A percentile compares a stretch with the other conserved stretches of the same genome.
phyloP scores from a whole-genome alignment of 257 asterid genomes.

The Anisodus acutangulus region DNA sequence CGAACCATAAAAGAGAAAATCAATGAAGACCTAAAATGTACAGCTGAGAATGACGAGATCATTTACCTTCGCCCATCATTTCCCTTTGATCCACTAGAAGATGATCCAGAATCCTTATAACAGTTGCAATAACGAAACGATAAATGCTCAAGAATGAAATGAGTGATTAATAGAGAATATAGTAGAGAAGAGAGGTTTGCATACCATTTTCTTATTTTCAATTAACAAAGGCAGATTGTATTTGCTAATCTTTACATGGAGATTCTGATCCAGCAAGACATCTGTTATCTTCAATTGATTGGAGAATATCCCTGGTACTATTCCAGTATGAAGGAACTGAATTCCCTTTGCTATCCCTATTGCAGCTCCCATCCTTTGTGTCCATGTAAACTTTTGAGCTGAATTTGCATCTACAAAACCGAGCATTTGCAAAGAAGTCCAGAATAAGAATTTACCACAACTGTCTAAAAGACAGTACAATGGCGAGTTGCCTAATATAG shows the following conservation, averaged over 20 bases:
- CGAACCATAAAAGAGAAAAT: not conserved
- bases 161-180: constrained; percentile 19
- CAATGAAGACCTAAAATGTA: not conserved
- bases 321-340: constrained; percentile 88
- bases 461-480: not conserved
- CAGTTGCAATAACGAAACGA: not conserved
- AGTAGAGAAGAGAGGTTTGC: constrained; percentile 25
- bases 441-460: not conserved
- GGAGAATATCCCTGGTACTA: constrained; percentile 73
- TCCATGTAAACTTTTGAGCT: constrained; percentile 60
- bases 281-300: constrained; percentile 72
- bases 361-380: constrained; percentile 70
- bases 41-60: not conserved
- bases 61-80: constrained; percentile 51
- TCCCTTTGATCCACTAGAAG: constrained; percentile 56
- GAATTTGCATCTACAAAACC: constrained; percentile 47
- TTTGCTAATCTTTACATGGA: constrained; percentile 74
- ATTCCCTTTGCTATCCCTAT: constrained; percentile 77
- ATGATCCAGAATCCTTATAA: constrained; percentile 47
- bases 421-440: not conserved
- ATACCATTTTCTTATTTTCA: constrained; percentile 56
- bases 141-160: constrained; percentile 25
- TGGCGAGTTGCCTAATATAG: not conserved
- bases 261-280: constrained; percentile 63
- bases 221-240: constrained; percentile 65